A percentile compares a stretch with the other conserved stretches of the same genome.
Evolutionary conservation across 2,329 filamentous ascomycete genomes (phyloP).

Genomic region (Davidsoniella virescens): DNA sequence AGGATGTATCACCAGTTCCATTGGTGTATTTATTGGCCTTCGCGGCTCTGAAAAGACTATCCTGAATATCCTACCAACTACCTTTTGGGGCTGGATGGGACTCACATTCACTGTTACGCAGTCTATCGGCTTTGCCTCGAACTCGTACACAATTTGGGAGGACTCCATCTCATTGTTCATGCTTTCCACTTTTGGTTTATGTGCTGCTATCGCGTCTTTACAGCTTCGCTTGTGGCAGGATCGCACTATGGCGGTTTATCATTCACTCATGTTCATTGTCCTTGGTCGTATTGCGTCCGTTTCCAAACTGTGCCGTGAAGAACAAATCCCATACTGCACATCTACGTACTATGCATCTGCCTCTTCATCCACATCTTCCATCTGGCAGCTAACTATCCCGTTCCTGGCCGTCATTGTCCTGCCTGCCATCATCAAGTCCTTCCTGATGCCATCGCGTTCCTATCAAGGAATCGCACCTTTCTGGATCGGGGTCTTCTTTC

Average conservation of each 20-base stretch:
- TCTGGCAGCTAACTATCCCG: constrained; percentile 75
- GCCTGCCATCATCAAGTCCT: constrained; percentile 61
- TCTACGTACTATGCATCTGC: constrained; percentile 92
- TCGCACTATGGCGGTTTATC: constrained; percentile 62
- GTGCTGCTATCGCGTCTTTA: constrained; percentile 59
- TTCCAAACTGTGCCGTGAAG: constrained; percentile 85
- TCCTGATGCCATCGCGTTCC: constrained; percentile 65
- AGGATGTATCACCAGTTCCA: constrained; percentile 29
- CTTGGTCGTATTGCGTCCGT: constrained; percentile 68
- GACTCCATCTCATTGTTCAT: constrained; percentile 89
- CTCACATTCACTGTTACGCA: constrained; percentile 69
- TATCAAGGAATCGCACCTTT: constrained; percentile 73
- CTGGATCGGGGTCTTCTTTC: constrained; percentile 72
- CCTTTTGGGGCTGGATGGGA: constrained; percentile 77
- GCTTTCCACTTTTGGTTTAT: constrained; percentile 68
- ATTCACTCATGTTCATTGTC: constrained; percentile 68
- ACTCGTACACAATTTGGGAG: constrained; percentile 98
- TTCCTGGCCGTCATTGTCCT: constrained; percentile 56
- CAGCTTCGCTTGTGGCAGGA: constrained; percentile 51
- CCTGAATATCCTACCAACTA: constrained; percentile 46
- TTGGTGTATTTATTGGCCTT: constrained; percentile 26
- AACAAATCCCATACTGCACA: constrained; percentile 93
- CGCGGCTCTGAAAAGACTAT: constrained; percentile 29
- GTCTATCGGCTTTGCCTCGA: constrained; percentile 87
- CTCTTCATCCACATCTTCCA: constrained; percentile 79